A percentile compares a stretch with the other conserved stretches of the same genome.
Evolutionary conservation across 2,329 filamentous ascomycete genomes (phyloP).

Genomic region (Chrysoporthe austroafricana): DNA sequence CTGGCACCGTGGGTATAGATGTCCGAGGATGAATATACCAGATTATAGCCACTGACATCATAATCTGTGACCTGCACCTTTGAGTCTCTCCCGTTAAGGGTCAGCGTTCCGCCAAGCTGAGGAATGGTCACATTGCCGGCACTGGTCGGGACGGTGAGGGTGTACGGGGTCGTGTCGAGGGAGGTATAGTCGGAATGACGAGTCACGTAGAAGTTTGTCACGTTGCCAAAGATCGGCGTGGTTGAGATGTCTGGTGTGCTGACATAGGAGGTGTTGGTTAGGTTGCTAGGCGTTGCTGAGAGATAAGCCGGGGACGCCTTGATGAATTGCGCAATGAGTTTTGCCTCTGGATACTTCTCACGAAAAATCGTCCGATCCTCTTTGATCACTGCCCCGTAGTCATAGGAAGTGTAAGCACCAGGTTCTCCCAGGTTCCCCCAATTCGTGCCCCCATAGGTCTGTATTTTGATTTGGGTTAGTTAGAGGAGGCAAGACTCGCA

Average conservation of each 20-base stretch:
- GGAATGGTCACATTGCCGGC: constrained; percentile 61
- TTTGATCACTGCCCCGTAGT: constrained; percentile 62
- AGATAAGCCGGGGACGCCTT: constrained; percentile 74
- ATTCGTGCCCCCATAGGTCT: constrained; percentile 78
- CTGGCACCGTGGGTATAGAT: constrained; percentile 72
- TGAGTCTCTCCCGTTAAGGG: constrained; percentile 65
- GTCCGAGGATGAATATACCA: constrained; percentile 72
- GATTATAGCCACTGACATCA: constrained; percentile 57
- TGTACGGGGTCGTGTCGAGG: constrained; percentile 61
- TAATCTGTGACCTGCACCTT: constrained; percentile 72
- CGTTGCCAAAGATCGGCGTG: constrained; percentile 63
- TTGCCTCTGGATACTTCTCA: constrained; percentile 81
- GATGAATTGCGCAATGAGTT: constrained; percentile 75
- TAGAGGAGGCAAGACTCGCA: not conserved
- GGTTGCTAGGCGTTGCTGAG: constrained; percentile 57
- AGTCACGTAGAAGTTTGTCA: constrained; percentile 65
- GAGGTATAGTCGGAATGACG: constrained; percentile 70
- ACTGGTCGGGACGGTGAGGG: constrained; percentile 64
- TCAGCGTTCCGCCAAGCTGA: constrained; percentile 59
- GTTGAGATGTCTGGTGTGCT: constrained; percentile 60
- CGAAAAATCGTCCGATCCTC: constrained; percentile 71
- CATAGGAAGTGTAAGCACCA: constrained; percentile 64
- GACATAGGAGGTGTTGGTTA: constrained; percentile 52
- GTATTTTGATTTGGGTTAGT: constrained; percentile 8
- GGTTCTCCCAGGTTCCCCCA: constrained; percentile 80